These are phyloP conservation scores for Diplodia sapinea DNA, from an alignment of 2,329 filamentous ascomycete genomes.

Conservation along the genomic window DNA sequence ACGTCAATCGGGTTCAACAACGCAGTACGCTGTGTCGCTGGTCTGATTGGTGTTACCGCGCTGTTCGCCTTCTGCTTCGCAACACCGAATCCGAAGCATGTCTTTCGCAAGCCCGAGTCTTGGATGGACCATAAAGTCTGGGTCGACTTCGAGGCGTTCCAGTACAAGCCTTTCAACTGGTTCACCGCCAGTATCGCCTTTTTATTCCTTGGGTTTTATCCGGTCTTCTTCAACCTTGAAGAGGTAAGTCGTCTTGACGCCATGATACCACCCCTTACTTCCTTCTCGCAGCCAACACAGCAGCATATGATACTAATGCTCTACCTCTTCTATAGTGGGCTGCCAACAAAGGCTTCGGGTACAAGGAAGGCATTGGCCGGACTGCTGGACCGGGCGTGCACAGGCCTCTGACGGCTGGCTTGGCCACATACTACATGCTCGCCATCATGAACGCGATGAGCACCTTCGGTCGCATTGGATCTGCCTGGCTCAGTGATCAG, in stretches of 20 bases:
- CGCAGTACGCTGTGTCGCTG: constrained; percentile 51
- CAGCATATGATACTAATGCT: background rate
- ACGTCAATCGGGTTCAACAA: constrained; percentile 52
- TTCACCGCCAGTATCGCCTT: constrained; percentile 54
- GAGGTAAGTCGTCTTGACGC: constrained; percentile 45
- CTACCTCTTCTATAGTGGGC: constrained; percentile 50
- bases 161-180: constrained; percentile 51
- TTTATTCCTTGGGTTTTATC: constrained; percentile 60
- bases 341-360: constrained; percentile 50
- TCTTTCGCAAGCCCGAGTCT: constrained; percentile 46
- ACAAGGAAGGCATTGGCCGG: constrained; percentile 39
- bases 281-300: background rate
- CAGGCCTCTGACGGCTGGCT: constrained; percentile 37
- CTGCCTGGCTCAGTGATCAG: constrained; percentile 54
- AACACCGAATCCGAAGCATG: constrained; percentile 51
- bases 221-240: constrained; percentile 60
- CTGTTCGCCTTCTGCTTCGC: constrained; percentile 52
- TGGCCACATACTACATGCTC: constrained; percentile 57
- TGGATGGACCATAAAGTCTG: constrained; percentile 49
- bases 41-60: constrained; percentile 50
- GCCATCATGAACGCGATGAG: constrained; percentile 58
- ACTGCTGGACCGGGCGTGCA: constrained; percentile 32
- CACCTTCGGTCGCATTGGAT: constrained; percentile 53
- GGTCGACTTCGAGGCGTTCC: constrained; percentile 54
- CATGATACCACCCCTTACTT: background rate